Evolutionary conservation across 331 rosid species (phyloP), one percentile per base, ranked within the genome.

Genomic region (Quercus phellos): DNA sequence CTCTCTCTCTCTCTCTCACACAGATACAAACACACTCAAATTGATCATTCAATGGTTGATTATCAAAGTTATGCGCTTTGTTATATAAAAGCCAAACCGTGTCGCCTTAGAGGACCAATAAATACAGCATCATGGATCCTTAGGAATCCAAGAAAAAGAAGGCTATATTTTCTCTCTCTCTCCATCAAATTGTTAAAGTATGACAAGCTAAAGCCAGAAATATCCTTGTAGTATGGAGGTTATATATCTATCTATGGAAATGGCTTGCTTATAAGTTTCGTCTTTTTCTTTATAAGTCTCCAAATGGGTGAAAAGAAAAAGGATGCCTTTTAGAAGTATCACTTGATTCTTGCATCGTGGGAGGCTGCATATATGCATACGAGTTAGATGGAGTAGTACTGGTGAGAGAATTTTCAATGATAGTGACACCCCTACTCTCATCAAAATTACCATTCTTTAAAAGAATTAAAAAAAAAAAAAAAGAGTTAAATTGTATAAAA

Each of bases 51-150:
- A 32, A 26, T 6, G 11, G 43, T 18, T 16, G 51, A 50, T 12
- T 12, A 61, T 53, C 32, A 29, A 46, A 10, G 53, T 46, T 46
- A 46, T 26, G 55, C 24, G 68, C 55, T 30, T 69, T 78, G 85
- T 51, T 74, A 38, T 82, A 86, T 53, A 87, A 89, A 88, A 90
- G 92, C 89, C 88, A 74, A 83, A 70, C 69, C 80, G 78, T 89
- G 93, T 86, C 89, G 81, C 75, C 70, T 87, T 89, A 84, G 84
- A 73, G 74, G 85, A 81, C 82, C 56, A 78, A 74, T 78, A 53
- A 72, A 80, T 59, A 72, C 69, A 61, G 72, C 70, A 34, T 61
- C 77, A 78, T 64, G 87, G 84, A 75, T 78, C 84, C 43, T 74
- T 34, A 42, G 77, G 58, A 80, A 76, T 67, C 81, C 72, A 72